Conservation (phyloP, 768 basidiomycete species). For the Saitozyma podzolica region DNA sequence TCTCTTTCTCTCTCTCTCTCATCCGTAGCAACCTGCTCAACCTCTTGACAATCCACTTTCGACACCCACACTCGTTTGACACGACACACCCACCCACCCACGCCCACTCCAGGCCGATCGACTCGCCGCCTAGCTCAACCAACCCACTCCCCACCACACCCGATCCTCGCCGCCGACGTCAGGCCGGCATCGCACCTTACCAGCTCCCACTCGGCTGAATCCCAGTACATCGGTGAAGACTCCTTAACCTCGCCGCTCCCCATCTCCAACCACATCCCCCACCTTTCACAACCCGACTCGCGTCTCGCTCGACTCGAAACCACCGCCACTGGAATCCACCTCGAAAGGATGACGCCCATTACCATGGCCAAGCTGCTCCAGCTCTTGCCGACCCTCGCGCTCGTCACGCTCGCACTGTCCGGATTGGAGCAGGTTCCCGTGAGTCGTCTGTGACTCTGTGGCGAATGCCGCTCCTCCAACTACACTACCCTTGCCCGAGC, state of each 20-base stretch:
- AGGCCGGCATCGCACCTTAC: not conserved
- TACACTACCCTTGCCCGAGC: conserved; percentile 2
- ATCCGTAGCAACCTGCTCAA: too few relatives aligned
- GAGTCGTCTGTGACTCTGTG: conserved; percentile 11
- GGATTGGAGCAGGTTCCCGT: conserved; percentile 34
- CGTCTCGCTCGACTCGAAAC: not conserved
- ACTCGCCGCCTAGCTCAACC: too few relatives aligned
- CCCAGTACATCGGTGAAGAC: conserved; percentile 6
- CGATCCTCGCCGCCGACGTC: too few relatives aligned
- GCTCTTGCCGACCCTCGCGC: conserved; percentile 38
- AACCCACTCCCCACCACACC: too few relatives aligned
- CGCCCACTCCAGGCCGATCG: too few relatives aligned
- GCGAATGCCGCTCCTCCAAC: not conserved
- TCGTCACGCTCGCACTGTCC: conserved; percentile 30
- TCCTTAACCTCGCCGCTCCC: not conserved
- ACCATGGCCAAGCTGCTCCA: conserved; percentile 28
- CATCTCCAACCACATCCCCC: not conserved
- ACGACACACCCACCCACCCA: conserved; percentile 4
- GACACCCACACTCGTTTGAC: conserved; percentile 22
- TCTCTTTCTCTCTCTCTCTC: too few relatives aligned
- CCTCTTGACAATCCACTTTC: too few relatives aligned
- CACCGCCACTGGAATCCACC: too few relatives aligned
- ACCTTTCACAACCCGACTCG: conserved; percentile 2
- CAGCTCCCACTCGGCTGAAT: not conserved
- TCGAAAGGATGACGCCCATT: conserved; percentile 11